phyloP scores from a whole-genome alignment of 2,329 filamentous ascomycete genomes.

The Escovopsis weberi region DNA sequence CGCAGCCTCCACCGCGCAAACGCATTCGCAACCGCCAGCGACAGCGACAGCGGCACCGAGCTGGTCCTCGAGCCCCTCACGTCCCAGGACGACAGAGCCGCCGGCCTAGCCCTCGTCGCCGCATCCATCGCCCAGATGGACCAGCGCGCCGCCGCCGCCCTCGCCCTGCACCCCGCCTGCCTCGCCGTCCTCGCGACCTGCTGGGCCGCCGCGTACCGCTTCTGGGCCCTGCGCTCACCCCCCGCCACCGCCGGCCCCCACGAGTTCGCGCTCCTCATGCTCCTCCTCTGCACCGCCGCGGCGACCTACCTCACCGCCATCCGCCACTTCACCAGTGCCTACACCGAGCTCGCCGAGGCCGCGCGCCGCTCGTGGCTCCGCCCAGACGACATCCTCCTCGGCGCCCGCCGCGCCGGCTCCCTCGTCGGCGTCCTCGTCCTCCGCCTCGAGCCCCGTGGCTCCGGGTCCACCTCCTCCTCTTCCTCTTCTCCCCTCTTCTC shows the following conservation, averaged over 20 bases:
- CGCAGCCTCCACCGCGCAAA: too few species aligned
- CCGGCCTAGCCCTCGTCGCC: slow-evolving; percentile 58
- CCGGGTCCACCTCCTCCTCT: neutral
- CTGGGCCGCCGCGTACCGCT: slow-evolving; percentile 30
- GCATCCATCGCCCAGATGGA: slow-evolving; percentile 75
- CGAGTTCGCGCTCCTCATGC: slow-evolving; percentile 40
- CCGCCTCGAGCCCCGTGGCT: slow-evolving; percentile 37
- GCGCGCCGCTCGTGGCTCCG: slow-evolving; percentile 48
- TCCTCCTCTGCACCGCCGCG: slow-evolving; percentile 44
- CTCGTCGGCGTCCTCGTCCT: slow-evolving; percentile 60
- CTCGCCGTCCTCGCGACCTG: slow-evolving; percentile 31
- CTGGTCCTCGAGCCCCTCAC: slow-evolving; percentile 47
- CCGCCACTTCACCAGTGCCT: slow-evolving; percentile 44
- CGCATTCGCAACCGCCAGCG: too few species aligned
- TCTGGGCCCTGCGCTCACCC: slow-evolving; percentile 14
- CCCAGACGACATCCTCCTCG: slow-evolving; percentile 43
- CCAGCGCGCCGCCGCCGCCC: slow-evolving; percentile 45
- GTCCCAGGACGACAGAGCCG: slow-evolving; percentile 43
- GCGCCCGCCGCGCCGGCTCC: slow-evolving; percentile 51
- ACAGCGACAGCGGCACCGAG: slow-evolving; percentile 38
- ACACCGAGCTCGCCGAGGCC: slow-evolving; percentile 47
- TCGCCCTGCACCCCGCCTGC: slow-evolving; percentile 49
- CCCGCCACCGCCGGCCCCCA: slow-evolving; percentile 13
- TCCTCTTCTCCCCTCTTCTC: too few species aligned
- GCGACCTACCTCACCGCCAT: slow-evolving; percentile 50